Evolutionary conservation across 768 basidiomycete species (phyloP).

Genomic region (Leucosporidium scottii): DNA sequence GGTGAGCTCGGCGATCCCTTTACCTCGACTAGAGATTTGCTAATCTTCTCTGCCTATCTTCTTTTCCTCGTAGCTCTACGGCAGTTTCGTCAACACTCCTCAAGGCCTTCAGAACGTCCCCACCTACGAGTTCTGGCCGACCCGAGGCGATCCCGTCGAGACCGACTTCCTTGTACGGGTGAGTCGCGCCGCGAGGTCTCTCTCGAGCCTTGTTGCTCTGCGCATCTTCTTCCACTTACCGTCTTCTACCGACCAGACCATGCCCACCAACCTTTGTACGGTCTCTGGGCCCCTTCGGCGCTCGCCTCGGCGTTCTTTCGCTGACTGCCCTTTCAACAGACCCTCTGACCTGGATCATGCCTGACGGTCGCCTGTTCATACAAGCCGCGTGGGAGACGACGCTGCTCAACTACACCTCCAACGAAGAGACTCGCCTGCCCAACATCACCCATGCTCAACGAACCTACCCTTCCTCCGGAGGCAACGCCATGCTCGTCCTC

Average conservation of each 20-base stretch:
- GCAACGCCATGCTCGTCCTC: slow-evolving; percentile 79
- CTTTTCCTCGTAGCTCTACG: slow-evolving; percentile 38
- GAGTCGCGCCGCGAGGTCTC: too few relatives aligned
- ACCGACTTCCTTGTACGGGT: slow-evolving; percentile 10
- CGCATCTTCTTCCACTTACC: too few relatives aligned
- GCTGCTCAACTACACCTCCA: slow-evolving; percentile 57
- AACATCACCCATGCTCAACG: slow-evolving; percentile 51
- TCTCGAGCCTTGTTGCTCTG: too few relatives aligned
- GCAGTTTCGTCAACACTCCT: slow-evolving; percentile 66
- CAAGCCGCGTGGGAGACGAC: slow-evolving; percentile 39
- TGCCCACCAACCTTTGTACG: slow-evolving; percentile 46
- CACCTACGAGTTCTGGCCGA: slow-evolving; percentile 47
- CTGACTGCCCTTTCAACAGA: not conserved
- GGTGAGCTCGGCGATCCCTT: not conserved
- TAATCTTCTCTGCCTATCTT: too few relatives aligned
- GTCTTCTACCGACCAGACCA: slow-evolving; percentile 42
- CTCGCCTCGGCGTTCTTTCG: too few relatives aligned
- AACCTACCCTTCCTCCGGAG: slow-evolving; percentile 88
- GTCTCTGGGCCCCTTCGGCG: not conserved
- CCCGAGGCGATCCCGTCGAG: slow-evolving; percentile 11
- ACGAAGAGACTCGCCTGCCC: slow-evolving; percentile 54
- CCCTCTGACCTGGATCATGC: slow-evolving; percentile 69
- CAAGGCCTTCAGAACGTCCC: slow-evolving; percentile 60
- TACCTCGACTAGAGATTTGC: too few relatives aligned
- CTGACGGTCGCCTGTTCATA: slow-evolving; percentile 38